phyloP scores from a whole-genome alignment of 1,139 yeast species.

The Saccharomyces hybrid region DNA sequence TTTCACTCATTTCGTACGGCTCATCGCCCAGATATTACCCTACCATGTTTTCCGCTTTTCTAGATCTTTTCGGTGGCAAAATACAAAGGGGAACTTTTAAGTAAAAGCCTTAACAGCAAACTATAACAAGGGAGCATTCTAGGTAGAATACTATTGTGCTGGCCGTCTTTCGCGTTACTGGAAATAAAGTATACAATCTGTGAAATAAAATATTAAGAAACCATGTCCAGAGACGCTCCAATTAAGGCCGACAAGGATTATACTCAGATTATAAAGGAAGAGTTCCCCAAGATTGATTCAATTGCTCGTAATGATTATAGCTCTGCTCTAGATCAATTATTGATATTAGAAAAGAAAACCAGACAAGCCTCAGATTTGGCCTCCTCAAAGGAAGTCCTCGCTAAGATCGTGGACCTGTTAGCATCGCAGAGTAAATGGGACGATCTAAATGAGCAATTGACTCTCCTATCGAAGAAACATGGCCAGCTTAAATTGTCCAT shows the following conservation, averaged over 20 bases:
- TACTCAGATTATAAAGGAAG: constrained; percentile 72
- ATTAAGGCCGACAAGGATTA: constrained; percentile 92
- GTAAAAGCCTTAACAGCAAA: not conserved
- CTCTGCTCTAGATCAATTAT: constrained; percentile 68
- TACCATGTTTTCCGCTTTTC: not conserved
- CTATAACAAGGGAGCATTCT: not conserved
- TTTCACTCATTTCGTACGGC: constrained; percentile 3
- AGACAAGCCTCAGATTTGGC: constrained; percentile 89
- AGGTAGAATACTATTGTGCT: not conserved
- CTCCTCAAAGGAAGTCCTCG: constrained; percentile 80
- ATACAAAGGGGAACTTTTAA: not conserved
- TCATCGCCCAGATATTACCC: constrained; percentile 11
- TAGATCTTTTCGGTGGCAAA: not conserved
- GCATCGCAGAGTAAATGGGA: constrained; percentile 64
- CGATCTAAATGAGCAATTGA: constrained; percentile 71
- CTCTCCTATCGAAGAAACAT: constrained; percentile 82
- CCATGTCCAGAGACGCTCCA: constrained; percentile 84
- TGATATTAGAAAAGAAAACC: constrained; percentile 83
- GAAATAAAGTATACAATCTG: not conserved
- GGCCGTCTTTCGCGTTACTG: not conserved
- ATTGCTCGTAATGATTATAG: constrained; percentile 52
- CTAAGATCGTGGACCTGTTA: constrained; percentile 59
- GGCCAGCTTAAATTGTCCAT: constrained; percentile 90
- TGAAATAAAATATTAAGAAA: not conserved
- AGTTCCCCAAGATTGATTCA: constrained; percentile 70